Percentiles rank a stretch among this genome's conserved stretches.
These are phyloP conservation scores for Metarhizium rileyi DNA, from an alignment of 2,329 filamentous ascomycete genomes.

Conservation along the genomic window DNA sequence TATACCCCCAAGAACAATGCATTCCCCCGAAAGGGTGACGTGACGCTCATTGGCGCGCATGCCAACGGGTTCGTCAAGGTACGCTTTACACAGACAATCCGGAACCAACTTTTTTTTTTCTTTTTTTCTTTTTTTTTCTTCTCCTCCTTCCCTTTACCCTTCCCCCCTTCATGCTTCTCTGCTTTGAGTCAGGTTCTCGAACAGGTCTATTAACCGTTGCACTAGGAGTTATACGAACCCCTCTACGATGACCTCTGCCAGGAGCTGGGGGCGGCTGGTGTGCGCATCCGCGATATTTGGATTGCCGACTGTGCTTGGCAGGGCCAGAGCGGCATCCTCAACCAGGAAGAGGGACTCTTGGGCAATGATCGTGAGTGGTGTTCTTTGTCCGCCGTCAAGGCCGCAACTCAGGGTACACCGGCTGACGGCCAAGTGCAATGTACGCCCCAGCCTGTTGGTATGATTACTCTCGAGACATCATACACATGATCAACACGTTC, in stretches of 20 bases:
- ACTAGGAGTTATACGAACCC: slow-evolving; percentile 80
- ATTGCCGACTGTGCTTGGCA: slow-evolving; percentile 85
- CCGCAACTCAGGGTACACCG: neutral
- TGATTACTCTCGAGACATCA: slow-evolving; percentile 75
- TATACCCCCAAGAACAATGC: slow-evolving; percentile 70
- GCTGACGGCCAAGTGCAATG: neutral
- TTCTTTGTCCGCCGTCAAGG: neutral
- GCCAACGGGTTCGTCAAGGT: slow-evolving; percentile 92
- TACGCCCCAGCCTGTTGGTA: slow-evolving; percentile 61
- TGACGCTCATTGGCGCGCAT: slow-evolving; percentile 80
- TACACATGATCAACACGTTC: slow-evolving; percentile 78
- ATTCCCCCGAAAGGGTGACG: slow-evolving; percentile 58
- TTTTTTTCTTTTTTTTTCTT: no score
- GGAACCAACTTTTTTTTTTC: no score
- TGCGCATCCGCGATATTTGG: slow-evolving; percentile 75
- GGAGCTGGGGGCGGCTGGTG: slow-evolving; percentile 44
- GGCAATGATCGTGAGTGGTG: slow-evolving; percentile 71
- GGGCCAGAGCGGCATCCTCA: slow-evolving; percentile 68
- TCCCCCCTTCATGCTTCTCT: no score
- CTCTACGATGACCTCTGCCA: slow-evolving; percentile 75
- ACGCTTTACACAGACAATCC: slow-evolving; percentile 4
- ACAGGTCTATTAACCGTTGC: neutral
- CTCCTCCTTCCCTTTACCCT: no score
- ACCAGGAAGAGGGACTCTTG: slow-evolving; percentile 50
- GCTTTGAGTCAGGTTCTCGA: no score